A percentile compares a stretch with the other conserved stretches of the same genome.
phyloP scores from a whole-genome alignment of 805 yeast genomes.

The Yarrowia divulgata region DNA sequence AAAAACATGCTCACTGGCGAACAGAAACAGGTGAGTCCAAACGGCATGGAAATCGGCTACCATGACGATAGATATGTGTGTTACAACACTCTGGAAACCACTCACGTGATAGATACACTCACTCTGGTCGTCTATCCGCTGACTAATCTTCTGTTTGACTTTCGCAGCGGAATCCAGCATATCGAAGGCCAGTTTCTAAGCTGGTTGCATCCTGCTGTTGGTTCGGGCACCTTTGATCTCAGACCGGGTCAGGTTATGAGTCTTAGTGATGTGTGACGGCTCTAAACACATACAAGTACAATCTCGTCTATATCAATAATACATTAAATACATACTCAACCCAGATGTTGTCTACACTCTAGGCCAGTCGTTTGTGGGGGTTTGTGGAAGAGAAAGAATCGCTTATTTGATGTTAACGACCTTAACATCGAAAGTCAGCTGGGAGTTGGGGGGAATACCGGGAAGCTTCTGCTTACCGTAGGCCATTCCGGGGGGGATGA shows the following conservation, averaged over 20 bases:
- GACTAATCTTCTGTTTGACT: not conserved
- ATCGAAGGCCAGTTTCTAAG: constrained; percentile 8
- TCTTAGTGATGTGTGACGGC: not conserved
- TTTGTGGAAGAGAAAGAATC: not conserved
- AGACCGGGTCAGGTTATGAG: not conserved
- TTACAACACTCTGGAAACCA: constrained; percentile 11
- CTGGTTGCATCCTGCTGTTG: constrained; percentile 15
- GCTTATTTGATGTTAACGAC: constrained; percentile 82
- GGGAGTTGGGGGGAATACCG: constrained; percentile 97
- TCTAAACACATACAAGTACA: too few species aligned
- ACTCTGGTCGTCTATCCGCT: not conserved
- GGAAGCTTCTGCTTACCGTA: constrained; percentile 94
- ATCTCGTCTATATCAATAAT: constrained; percentile 19
- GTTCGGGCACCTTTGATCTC: not conserved
- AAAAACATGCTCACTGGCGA: constrained; percentile 20
- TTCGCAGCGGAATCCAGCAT: constrained; percentile 3
- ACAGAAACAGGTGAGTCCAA: not conserved
- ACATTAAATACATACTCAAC: constrained; percentile 34
- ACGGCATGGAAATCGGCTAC: constrained; percentile 17
- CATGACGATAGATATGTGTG: constrained; percentile 10
- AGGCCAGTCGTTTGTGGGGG: constrained; percentile 9
- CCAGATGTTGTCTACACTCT: constrained; percentile 8
- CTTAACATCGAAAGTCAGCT: constrained; percentile 94
- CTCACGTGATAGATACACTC: constrained; percentile 19
- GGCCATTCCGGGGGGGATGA: constrained; percentile 95